Evolutionary conservation across 345 rosid species (phyloP), one percentile per base, ranked within the genome.

Genomic region (Chamaenerion angustifolium): DNA sequence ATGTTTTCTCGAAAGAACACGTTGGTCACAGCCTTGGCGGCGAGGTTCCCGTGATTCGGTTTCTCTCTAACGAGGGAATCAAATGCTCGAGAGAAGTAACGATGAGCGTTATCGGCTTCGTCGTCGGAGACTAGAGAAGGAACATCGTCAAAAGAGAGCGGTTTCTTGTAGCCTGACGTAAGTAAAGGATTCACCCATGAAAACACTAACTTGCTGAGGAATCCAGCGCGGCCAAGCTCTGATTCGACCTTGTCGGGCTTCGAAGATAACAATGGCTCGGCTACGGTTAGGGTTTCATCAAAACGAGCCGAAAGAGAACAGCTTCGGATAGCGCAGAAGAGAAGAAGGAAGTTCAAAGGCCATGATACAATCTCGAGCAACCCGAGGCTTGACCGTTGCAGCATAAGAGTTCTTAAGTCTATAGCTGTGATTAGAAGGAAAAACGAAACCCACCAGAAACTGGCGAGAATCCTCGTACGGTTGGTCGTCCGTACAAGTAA

Each of bases 111-210:
- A 42, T 61, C 25, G 41, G 92, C 80, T 56, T 80, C 88, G 56
- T 86, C 85, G 42, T 78, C 70, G 0, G 68, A 52, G 58, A 69
- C 75, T 9, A 84, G 69, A 9, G 59, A 48, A 31, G 90, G 88
- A 48, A 85, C 76, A 53, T 85, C 90, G 44, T 85, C 78, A 10
- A 62, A 55, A 8, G 58, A 55, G 35, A 85, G 68, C 45, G 81
- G 82, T 57, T 67, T 85, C 7, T 58, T 64, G 71, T 60, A 74
- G n/a, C 90, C 95, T 52, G 69, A 53, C 0, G 73, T 55, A 56
- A 79, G 79, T 47, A 85, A 69, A 42, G 79, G 69, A 64, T 74
- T 79, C 41, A 82, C 71, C 88, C 90, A 85, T 43, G 88, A 74
- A 58, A 85, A 82, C 6, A 72, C 51, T 49, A 79, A 42, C 52